These are phyloP conservation scores for Noccaea bulbosa DNA, from an alignment of 345 rosid genomes.

Conservation along the genomic window DNA sequence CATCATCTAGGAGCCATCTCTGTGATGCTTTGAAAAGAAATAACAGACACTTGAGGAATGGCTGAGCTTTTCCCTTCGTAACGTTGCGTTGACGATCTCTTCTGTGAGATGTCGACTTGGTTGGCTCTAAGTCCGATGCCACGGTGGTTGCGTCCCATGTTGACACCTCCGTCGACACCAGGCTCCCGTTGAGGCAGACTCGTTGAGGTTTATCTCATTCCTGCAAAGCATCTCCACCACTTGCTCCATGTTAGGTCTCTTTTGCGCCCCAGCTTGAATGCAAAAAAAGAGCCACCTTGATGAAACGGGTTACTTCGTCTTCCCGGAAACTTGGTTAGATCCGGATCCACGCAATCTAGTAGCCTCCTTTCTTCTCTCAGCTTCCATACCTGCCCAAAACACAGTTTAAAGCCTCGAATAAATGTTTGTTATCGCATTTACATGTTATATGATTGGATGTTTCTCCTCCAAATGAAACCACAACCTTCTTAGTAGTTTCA, in stretches of 20 bases:
- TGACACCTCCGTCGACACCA: slow-evolving; percentile 63
- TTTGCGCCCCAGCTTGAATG: slow-evolving; percentile 68
- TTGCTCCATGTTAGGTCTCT: slow-evolving; percentile 85
- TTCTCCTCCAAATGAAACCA: slow-evolving; percentile 9
- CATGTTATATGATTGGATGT: neutral
- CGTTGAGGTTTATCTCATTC: slow-evolving; percentile 68
- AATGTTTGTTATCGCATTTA: neutral
- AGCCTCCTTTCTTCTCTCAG: slow-evolving; percentile 70
- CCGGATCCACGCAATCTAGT: slow-evolving; percentile 72
- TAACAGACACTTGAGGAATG: slow-evolving; percentile 38
- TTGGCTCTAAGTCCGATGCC: slow-evolving; percentile 27
- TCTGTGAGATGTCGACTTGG: slow-evolving; percentile 41
- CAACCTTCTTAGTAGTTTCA: neutral
- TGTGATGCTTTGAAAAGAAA: slow-evolving; percentile 43
- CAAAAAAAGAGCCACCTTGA: slow-evolving; percentile 82
- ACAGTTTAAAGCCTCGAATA: neutral
- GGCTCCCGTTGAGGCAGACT: slow-evolving; percentile 65
- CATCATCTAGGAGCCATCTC: slow-evolving; percentile 72
- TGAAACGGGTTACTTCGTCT: slow-evolving; percentile 65
- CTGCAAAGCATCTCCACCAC: slow-evolving; percentile 82
- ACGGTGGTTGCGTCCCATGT: slow-evolving; percentile 42
- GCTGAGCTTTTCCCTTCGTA: slow-evolving; percentile 50
- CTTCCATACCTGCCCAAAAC: slow-evolving; percentile 73
- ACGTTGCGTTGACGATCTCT: slow-evolving; percentile 55
- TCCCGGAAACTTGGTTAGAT: slow-evolving; percentile 57